A percentile compares a stretch with the other conserved stretches of the same genome.
Conservation (phyloP, 495 filamentous ascomycete genomes). For the Barbatosphaeria neglecta region DNA sequence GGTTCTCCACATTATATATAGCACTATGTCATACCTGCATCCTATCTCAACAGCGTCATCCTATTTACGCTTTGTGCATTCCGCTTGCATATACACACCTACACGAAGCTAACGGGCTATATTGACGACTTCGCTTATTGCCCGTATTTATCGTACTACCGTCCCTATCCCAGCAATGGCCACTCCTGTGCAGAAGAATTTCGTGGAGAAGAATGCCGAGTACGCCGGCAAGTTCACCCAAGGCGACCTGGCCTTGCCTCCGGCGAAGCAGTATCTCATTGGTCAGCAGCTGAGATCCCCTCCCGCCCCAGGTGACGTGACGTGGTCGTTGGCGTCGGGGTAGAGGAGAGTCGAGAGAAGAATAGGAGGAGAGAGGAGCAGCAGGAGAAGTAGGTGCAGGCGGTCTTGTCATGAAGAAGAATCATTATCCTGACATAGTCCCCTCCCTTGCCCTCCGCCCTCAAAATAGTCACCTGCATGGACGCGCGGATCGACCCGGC, state of each 20-base stretch:
- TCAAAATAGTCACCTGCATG: slow-evolving; percentile 62
- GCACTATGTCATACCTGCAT: neutral
- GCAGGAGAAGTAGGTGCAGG: too few relatives aligned
- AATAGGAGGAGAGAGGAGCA: too few relatives aligned
- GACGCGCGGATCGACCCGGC: slow-evolving; percentile 70
- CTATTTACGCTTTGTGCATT: too few relatives aligned
- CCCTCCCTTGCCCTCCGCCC: too few relatives aligned
- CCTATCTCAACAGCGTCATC: too few relatives aligned
- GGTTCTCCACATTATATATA: neutral
- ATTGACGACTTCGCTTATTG: neutral
- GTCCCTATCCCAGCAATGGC: neutral
- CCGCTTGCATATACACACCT: neutral
- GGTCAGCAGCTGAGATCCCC: slow-evolving; percentile 19
- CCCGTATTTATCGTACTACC: too few relatives aligned
- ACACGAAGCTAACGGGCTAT: neutral
- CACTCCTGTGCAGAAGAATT: slow-evolving; percentile 39
- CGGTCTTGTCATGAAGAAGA: neutral
- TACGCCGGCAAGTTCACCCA: slow-evolving; percentile 54
- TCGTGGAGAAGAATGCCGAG: slow-evolving; percentile 43
- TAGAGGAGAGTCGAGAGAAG: too few relatives aligned
- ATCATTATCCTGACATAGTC: neutral
- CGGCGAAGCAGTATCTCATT: slow-evolving; percentile 55
- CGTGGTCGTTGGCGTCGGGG: too few relatives aligned
- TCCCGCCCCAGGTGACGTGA: too few relatives aligned
- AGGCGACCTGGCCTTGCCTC: slow-evolving; percentile 58